phyloP scores from a whole-genome alignment of 140 eudicot species.

The Anethum foeniculum region DNA sequence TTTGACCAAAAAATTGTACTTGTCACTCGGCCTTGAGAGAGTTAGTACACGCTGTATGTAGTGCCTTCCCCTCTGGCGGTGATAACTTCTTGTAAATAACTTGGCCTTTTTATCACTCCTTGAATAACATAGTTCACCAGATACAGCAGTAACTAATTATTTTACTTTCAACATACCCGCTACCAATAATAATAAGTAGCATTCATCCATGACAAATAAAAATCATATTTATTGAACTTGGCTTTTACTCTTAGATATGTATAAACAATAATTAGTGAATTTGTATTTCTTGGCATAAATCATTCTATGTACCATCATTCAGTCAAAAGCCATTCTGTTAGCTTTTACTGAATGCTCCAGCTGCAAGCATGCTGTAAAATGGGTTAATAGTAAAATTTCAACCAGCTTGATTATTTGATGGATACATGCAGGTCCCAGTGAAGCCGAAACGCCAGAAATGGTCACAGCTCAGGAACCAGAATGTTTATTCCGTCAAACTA shows the following conservation, averaged over 20 bases:
- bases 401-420: constrained; percentile 9
- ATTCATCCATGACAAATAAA: background rate
- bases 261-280: background rate
- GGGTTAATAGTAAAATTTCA: background rate
- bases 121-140: background rate
- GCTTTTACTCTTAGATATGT: background rate
- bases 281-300: background rate
- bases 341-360: constrained; percentile 4
- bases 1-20: background rate
- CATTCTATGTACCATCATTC: background rate
- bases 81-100: background rate
- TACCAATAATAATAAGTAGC: background rate
- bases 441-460: constrained; percentile 25
- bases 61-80: background rate
- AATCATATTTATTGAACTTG: background rate
- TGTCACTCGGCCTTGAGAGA: background rate
- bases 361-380: constrained; percentile 1
- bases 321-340: background rate
- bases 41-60: background rate
- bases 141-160: background rate
- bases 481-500: constrained; percentile 11
- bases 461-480: constrained; percentile 12
- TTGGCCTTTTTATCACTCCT: background rate
- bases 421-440: constrained; percentile 26
- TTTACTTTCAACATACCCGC: background rate